These are phyloP conservation scores for Aspergillus cavernicola DNA, from an alignment of 495 filamentous ascomycete genomes.

Conservation along the genomic window DNA sequence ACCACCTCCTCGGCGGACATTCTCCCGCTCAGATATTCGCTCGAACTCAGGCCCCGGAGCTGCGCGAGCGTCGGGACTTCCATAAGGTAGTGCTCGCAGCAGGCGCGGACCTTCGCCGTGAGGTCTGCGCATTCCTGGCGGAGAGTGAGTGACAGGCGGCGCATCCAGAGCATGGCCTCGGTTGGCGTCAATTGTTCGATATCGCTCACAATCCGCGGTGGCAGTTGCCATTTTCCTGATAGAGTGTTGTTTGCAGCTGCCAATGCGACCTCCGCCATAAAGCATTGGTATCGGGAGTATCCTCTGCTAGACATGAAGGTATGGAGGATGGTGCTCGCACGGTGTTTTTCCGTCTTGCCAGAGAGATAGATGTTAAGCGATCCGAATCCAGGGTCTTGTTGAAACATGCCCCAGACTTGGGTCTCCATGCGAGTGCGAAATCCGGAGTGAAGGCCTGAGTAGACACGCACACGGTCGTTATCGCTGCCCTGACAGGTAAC, in stretches of 20 bases:
- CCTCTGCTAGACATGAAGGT: slow-evolving; percentile 40
- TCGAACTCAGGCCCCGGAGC: slow-evolving; percentile 12
- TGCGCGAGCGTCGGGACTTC: slow-evolving; percentile 11
- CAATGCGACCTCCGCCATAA: slow-evolving; percentile 38
- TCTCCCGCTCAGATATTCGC: slow-evolving; percentile 10
- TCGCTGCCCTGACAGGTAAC: slow-evolving; percentile 5
- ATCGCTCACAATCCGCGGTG: slow-evolving; percentile 32
- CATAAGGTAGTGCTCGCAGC: slow-evolving; percentile 14
- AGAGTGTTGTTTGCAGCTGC: slow-evolving; percentile 16
- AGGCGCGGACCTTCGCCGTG: slow-evolving; percentile 12
- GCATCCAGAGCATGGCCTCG: slow-evolving; percentile 36
- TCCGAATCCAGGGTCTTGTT: slow-evolving; percentile 5
- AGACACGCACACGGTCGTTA: slow-evolving; percentile 11
- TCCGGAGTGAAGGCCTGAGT: slow-evolving; percentile 17
- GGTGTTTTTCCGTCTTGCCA: slow-evolving; percentile 11
- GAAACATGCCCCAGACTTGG: slow-evolving; percentile 15
- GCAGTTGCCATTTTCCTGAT: slow-evolving; percentile 23
- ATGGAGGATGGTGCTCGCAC: slow-evolving; percentile 22
- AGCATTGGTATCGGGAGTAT: slow-evolving; percentile 39
- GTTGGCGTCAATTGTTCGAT: slow-evolving; percentile 38
- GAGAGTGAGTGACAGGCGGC: slow-evolving; percentile 9
- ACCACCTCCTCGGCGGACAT: slow-evolving; percentile 11
- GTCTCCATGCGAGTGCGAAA: slow-evolving; percentile 16
- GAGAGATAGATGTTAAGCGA: slow-evolving; percentile 13
- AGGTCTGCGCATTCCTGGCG: slow-evolving; percentile 8